These are phyloP conservation scores for Zasmidium cellare DNA, from an alignment of 2,329 filamentous ascomycete species.

Conservation along the genomic window DNA sequence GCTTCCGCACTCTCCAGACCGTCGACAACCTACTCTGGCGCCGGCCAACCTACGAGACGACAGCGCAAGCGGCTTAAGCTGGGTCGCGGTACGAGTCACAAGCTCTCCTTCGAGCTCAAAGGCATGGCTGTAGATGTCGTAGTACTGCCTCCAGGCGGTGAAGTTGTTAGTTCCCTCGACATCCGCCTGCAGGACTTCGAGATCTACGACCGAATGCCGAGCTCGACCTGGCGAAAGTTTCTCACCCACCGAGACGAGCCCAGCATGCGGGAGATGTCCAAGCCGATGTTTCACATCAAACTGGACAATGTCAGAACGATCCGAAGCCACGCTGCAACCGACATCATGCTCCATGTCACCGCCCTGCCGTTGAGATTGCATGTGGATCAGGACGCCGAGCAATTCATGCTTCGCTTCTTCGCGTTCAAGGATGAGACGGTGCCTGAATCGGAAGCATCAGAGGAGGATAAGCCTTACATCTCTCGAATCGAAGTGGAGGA, in stretches of 20 bases:
- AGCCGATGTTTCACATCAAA: constrained; percentile 87
- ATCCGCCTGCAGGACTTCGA: constrained; percentile 80
- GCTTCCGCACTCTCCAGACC: constrained; percentile 65
- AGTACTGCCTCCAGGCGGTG: constrained; percentile 73
- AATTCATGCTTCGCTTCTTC: constrained; percentile 97
- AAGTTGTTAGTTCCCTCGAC: constrained; percentile 86
- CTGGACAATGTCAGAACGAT: constrained; percentile 85
- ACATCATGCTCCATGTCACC: constrained; percentile 70
- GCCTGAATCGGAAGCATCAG: constrained; percentile 47
- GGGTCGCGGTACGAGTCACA: constrained; percentile 83
- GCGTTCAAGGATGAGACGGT: constrained; percentile 85
- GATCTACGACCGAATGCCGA: constrained; percentile 90
- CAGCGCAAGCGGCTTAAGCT: constrained; percentile 61
- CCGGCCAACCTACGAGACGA: constrained; percentile 25
- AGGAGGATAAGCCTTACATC: constrained; percentile 65
- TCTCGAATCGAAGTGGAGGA: constrained; percentile 86
- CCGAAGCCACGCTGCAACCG: constrained; percentile 78
- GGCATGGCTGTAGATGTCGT: constrained; percentile 82
- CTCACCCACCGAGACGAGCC: constrained; percentile 86
- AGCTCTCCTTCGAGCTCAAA: constrained; percentile 90
- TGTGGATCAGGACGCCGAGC: constrained; percentile 94
- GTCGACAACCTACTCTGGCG: constrained; percentile 42
- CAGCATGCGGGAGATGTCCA: constrained; percentile 74
- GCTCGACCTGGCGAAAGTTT: constrained; percentile 98
- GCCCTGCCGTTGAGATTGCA: constrained; percentile 85